phyloP scores from a whole-genome alignment of 805 yeast species.

The Pichia phayaonensis region DNA sequence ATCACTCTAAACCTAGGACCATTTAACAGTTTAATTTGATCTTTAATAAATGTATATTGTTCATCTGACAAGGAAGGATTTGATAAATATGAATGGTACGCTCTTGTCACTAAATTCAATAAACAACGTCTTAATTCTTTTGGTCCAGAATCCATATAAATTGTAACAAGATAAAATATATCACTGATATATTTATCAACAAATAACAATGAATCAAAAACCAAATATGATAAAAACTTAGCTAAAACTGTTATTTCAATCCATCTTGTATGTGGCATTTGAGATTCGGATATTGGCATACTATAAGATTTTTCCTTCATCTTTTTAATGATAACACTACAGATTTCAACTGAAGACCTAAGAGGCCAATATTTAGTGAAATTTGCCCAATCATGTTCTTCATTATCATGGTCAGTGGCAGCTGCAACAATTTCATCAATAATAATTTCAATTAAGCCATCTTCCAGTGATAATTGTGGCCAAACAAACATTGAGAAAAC shows the following conservation, averaged over 20 bases:
- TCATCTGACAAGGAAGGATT: slow-evolving; percentile 42
- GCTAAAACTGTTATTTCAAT: slow-evolving; percentile 65
- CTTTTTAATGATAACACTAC: slow-evolving; percentile 54
- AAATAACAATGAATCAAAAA: slow-evolving; percentile 60
- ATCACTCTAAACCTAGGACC: slow-evolving; percentile 63
- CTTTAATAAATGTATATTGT: slow-evolving; percentile 36
- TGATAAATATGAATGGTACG: slow-evolving; percentile 60
- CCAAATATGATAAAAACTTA: slow-evolving; percentile 52
- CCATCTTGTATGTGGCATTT: slow-evolving; percentile 49
- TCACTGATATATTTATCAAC: slow-evolving; percentile 67
- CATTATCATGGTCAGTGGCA: slow-evolving; percentile 72
- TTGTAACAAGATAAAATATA: slow-evolving; percentile 56
- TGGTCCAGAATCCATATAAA: slow-evolving; percentile 46
- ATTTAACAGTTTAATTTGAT: slow-evolving; percentile 39
- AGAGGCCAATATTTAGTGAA: slow-evolving; percentile 54
- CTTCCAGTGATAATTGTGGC: slow-evolving; percentile 58
- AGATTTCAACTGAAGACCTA: slow-evolving; percentile 64
- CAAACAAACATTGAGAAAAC: slow-evolving; percentile 56
- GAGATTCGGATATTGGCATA: slow-evolving; percentile 37
- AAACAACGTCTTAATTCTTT: slow-evolving; percentile 53
- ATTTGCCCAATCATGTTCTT: slow-evolving; percentile 59
- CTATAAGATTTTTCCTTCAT: slow-evolving; percentile 47
- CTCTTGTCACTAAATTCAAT: slow-evolving; percentile 55
- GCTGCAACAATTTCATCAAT: slow-evolving; percentile 70
- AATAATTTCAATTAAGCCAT: slow-evolving; percentile 46